These are phyloP conservation scores for Cupressus sempervirens DNA, from an alignment of 75 land plant genomes.

Conservation along the genomic window DNA sequence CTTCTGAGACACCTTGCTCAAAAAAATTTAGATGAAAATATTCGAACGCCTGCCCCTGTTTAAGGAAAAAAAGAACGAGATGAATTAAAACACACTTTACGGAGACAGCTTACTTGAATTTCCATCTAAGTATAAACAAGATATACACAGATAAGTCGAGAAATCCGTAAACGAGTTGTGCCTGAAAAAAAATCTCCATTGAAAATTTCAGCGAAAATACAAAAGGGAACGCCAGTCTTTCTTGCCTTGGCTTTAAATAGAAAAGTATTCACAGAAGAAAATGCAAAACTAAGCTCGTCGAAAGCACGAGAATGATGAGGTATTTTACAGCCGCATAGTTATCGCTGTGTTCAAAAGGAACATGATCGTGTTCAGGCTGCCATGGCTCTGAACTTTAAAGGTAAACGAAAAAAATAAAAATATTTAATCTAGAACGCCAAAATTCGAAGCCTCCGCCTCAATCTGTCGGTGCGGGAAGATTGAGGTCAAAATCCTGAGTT, in stretches of 20 bases:
- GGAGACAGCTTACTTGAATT: neutral
- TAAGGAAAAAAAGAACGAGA: too few species aligned
- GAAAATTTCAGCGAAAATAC: neutral
- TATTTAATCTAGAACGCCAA: neutral
- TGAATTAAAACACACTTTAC: too few species aligned
- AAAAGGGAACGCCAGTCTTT: neutral
- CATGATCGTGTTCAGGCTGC: neutral
- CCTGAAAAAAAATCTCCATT: neutral
- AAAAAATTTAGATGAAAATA: too few species aligned
- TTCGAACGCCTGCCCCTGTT: too few species aligned
- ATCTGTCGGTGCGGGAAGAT: conserved; percentile 7
- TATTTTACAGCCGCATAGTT: conserved; percentile 6
- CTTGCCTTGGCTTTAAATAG: neutral
- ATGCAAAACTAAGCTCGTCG: neutral
- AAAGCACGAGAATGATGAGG: neutral
- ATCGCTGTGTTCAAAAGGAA: neutral
- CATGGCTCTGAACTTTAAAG: neutral
- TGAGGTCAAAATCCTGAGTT: neutral
- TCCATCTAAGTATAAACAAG: too few species aligned
- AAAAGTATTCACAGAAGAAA: neutral
- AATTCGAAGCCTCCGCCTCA: neutral
- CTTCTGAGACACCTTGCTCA: too few species aligned
- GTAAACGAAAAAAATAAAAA: neutral
- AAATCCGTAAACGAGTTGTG: neutral
- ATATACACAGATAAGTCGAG: neutral